Evolutionary conservation across 2,329 filamentous ascomycete genomes (phyloP).

Genomic region (Neofusicoccum parvum): DNA sequence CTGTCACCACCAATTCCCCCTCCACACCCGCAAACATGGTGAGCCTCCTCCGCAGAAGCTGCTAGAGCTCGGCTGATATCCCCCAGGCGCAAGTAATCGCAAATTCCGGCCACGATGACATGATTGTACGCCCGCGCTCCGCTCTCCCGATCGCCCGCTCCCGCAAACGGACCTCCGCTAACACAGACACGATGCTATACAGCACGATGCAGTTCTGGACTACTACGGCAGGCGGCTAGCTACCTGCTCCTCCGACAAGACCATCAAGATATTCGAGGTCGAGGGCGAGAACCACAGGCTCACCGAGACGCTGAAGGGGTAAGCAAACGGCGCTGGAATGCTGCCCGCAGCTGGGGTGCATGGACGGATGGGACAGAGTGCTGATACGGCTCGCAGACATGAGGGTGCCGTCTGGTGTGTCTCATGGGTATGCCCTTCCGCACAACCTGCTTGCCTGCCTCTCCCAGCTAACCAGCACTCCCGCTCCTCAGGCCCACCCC

Average conservation of each 20-base stretch:
- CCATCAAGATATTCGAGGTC: slow-evolving; percentile 98
- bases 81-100: slow-evolving; percentile 74
- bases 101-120: slow-evolving; percentile 93
- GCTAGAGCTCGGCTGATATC: slow-evolving; percentile 23
- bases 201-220: slow-evolving; percentile 97
- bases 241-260: slow-evolving; percentile 96
- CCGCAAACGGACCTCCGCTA: slow-evolving; percentile 19
- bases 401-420: slow-evolving; percentile 98
- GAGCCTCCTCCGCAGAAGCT: background rate
- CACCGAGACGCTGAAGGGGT: slow-evolving; percentile 94
- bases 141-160: slow-evolving; percentile 14
- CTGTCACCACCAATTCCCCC: slow-evolving; percentile 11
- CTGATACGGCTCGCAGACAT: slow-evolving; percentile 62
- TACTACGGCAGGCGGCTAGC: slow-evolving; percentile 97
- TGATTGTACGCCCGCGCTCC: slow-evolving; percentile 78
- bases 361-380: background rate
- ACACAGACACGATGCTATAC: background rate
- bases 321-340: slow-evolving; percentile 34
- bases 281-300: slow-evolving; percentile 89
- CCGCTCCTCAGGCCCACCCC: slow-evolving; percentile 69
- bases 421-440: slow-evolving; percentile 66
- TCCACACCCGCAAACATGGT: slow-evolving; percentile 21
- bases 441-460: background rate
- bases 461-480: slow-evolving; percentile 4
- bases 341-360: background rate